These are phyloP conservation scores for Mortierella sp. DNA, from an alignment of 371 early-diverging fungal genomes.

Conservation along the genomic window DNA sequence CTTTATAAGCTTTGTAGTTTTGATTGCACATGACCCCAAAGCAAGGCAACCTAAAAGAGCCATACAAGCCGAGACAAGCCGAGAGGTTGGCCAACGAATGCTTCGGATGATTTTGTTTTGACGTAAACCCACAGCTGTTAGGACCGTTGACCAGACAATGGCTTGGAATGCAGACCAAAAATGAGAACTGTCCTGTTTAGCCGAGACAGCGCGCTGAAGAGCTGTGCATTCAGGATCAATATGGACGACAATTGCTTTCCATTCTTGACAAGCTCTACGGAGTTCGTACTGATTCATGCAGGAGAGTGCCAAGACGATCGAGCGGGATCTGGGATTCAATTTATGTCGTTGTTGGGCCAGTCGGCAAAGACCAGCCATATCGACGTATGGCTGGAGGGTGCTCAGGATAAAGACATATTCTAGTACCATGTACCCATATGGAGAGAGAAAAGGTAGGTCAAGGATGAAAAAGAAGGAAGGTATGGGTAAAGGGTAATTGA, in stretches of 20 bases:
- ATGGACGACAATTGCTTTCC: slow-evolving; percentile 48
- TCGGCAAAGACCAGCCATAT: slow-evolving; percentile 46
- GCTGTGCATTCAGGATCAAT: slow-evolving; percentile 52
- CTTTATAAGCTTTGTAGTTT: slow-evolving; percentile 31
- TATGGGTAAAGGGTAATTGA: background rate
- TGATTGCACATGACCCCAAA: slow-evolving; percentile 22
- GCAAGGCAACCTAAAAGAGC: slow-evolving; percentile 20
- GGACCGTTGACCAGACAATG: slow-evolving; percentile 26
- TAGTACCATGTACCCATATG: no score
- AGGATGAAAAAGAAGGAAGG: background rate
- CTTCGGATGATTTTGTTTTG: slow-evolving; percentile 29
- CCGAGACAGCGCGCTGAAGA: slow-evolving; percentile 33
- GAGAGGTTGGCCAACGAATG: slow-evolving; percentile 35
- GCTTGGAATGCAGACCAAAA: slow-evolving; percentile 42
- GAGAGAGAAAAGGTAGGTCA: background rate
- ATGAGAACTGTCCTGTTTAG: slow-evolving; percentile 29
- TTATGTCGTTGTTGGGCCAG: slow-evolving; percentile 14
- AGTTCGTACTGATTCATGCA: slow-evolving; percentile 57
- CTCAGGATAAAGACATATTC: slow-evolving; percentile 57
- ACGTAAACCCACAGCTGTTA: slow-evolving; percentile 27
- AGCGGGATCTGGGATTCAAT: background rate
- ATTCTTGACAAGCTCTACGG: slow-evolving; percentile 47
- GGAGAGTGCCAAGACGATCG: slow-evolving; percentile 40
- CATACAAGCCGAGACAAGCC: slow-evolving; percentile 27
- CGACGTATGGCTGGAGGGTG: slow-evolving; percentile 43